Evolutionary conservation across 306 rosid genomes (phyloP), one percentile per base, ranked within the genome.

Genomic region (Trifolium repens): DNA sequence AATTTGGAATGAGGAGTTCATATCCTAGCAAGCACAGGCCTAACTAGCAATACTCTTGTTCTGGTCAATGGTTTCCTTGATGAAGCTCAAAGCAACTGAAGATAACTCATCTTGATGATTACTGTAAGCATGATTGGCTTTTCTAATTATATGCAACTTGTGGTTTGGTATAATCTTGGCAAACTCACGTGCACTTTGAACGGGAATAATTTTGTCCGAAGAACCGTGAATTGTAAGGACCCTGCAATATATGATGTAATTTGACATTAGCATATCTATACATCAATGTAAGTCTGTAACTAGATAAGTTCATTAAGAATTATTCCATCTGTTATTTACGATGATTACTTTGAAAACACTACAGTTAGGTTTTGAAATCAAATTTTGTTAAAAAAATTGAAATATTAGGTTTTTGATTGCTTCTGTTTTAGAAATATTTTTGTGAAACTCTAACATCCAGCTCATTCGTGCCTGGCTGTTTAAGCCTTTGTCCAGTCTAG

Each of bases 221-320:
- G 89, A 67, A 80, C 97, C 97, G 79, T 92, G 96, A 66, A 88
- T 64, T 22, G 92, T 88, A 14, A 85, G 35, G 42, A 92, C 90
- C 87, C 96, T 92, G 85, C 61, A 19, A 71, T 34, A 40, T 42
- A 65, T 34, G 27, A 78, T 24, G 68, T 34, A n/a, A 49, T 64
- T 58, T 44, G 50, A 54, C 55, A 76, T 81, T 47, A 82, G 61
- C 75, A 82, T 42, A 66, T 39, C 35, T 8, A 32, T 75, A 40
- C 37, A 35, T 32, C 58, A 66, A 22, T 62, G 65, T 43, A 43
- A 43, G 14, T 43, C 11, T 10, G 49, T 9, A 10, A 32, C 42
- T 62, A 30, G 60, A 54, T 54, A 64, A 32, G 19, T 62, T 42
- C 66, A 32, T 14, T 14, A 65, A 54, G 7, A 5, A 7, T 64